A percentile compares a stretch with the other conserved stretches of the same genome.
phyloP scores from a whole-genome alignment of 2,329 filamentous ascomycete species.

The Paracorniculantispora psalliotae region DNA sequence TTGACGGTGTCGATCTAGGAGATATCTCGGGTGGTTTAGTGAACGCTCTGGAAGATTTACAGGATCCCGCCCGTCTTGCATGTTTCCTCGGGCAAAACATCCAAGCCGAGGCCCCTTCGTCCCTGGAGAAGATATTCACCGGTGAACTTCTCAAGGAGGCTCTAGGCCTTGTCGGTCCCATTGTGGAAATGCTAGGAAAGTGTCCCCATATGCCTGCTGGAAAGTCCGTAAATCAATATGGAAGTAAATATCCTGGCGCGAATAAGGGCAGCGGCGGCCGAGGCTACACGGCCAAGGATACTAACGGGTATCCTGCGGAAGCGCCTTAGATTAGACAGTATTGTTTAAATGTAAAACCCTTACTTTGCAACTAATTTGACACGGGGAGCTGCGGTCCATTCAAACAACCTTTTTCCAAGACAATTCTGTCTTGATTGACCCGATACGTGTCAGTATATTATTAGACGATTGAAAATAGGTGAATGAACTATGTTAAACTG shows the following conservation, averaged over 20 bases:
- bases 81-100: constrained; percentile 28
- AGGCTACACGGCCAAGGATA: constrained; percentile 12
- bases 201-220: constrained; percentile 13
- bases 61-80: constrained; percentile 41
- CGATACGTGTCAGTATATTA: no score
- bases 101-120: constrained; percentile 13
- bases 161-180: constrained; percentile 1
- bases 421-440: no score
- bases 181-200: background rate
- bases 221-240: constrained; percentile 12
- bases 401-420: no score
- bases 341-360: no score
- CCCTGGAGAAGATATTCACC: constrained; percentile 9
- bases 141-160: constrained; percentile 5
- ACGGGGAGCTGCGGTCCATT: no score
- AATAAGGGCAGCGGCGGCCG: background rate
- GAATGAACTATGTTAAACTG: no score
- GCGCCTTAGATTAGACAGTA: constrained; percentile 8
- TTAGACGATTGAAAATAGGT: no score
- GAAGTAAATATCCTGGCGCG: constrained; percentile 8
- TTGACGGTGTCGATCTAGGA: constrained; percentile 39
- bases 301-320: constrained; percentile 6
- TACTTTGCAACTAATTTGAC: no score
- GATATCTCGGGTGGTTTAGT: constrained; percentile 41
- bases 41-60: constrained; percentile 34